phyloP scores from a whole-genome alignment of 495 filamentous ascomycete species.

The Xylaria cubensis region DNA sequence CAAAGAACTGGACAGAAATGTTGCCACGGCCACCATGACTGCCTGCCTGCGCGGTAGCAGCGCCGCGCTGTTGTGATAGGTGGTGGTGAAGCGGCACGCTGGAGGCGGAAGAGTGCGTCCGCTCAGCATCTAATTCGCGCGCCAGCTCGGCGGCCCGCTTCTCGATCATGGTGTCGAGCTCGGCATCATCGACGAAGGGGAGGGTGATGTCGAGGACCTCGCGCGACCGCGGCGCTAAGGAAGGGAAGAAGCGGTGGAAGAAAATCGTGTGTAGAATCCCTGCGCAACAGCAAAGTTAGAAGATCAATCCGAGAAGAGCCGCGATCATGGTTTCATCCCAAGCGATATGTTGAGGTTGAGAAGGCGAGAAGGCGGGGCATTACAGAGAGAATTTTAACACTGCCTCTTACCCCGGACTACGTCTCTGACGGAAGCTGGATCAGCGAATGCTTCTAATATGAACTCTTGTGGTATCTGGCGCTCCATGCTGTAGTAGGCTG shows the following conservation, averaged over 20 bases:
- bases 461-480: conserved; percentile 74
- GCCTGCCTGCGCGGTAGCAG: conserved; percentile 23
- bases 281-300: conserved; percentile 40
- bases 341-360: conserved; percentile 7
- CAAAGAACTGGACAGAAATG: conserved; percentile 91
- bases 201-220: conserved; percentile 93
- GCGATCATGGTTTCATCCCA: background rate
- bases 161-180: conserved; percentile 92
- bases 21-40: conserved; percentile 71
- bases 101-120: conserved; percentile 39
- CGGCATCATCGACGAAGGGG: conserved; percentile 84
- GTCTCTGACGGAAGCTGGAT: conserved; percentile 82
- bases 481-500: conserved; percentile 50
- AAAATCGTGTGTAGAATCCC: conserved; percentile 97
- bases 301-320: background rate
- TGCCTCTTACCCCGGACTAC: conserved; percentile 80
- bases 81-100: conserved; percentile 26
- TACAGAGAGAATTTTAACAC: conserved; percentile 22
- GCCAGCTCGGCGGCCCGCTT: conserved; percentile 79
- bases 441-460: conserved; percentile 83
- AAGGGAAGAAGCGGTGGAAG: conserved; percentile 97
- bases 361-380: conserved; percentile 30
- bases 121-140: conserved; percentile 63
- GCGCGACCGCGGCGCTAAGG: conserved; percentile 79
- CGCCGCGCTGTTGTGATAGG: conserved; percentile 29